Evolutionary conservation across 352 stramenopile species (phyloP), one percentile per base, ranked within the genome.

Genomic region (Phytophthora palmivora): DNA sequence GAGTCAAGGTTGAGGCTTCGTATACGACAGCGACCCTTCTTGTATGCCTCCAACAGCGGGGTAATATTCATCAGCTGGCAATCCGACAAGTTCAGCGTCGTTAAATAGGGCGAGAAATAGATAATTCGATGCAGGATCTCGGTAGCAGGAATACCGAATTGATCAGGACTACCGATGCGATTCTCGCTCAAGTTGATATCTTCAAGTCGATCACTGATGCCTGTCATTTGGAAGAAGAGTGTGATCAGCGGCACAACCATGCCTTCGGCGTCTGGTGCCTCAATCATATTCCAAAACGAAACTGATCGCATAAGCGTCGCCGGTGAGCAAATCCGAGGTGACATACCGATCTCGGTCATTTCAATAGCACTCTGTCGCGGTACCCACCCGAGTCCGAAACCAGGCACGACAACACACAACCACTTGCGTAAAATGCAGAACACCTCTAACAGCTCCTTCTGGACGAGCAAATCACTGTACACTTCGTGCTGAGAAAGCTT

Each of bases 161-260:
- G 60, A 43, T 84, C 78, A 6, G 78, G 74, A 41, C 71, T 84
- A 26, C 76, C 74, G 49, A 88, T 84, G 24, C 74, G 69, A 55
- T 88, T 88, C 38, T 83, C 71, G 49, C 78, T 86, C 50, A 88
- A 39, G 47, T 86, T 79, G 41, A 88, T 71, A 24, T 76, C 62
- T 50, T 88, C 78, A 26, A 88, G 67, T 36, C 74, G 71, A 61
- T 82, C 76, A 49, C 70, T 80, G 33, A 78, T 76, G 6, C 72
- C 72, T 34, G 76, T 80, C 72, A 84, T 82, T 58, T 82, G 76
- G 53, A 80, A 74, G 33, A 84, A 81, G 41, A 84, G 73, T 38
- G 70, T 80, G 36, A 84, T 72, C 26, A 82, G 55, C 32, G 76
- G 76, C 33, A 84, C 73, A 3, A 79, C 70, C 75, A 84, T 84